Conservation (phyloP, 768 basidiomycete genomes). For the Mycena polygramma region DNA sequence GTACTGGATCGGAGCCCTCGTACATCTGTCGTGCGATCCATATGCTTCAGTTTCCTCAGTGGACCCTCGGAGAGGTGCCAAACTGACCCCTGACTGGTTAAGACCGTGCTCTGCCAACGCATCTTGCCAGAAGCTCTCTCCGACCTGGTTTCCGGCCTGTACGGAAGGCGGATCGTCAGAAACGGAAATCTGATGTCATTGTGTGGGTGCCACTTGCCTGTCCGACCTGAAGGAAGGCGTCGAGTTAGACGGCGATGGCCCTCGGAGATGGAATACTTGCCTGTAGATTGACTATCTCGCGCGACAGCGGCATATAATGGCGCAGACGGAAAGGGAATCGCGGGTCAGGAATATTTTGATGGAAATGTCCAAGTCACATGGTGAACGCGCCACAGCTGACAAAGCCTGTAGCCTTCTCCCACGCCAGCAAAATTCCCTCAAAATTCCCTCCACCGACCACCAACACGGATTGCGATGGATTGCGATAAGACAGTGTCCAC, state of each 20-base stretch:
- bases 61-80: constrained; percentile 24
- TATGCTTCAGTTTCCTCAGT: constrained; percentile 33
- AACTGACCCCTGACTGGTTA: constrained; percentile 74
- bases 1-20: constrained; percentile 78
- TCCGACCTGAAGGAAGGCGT: constrained; percentile 22
- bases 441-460: no score
- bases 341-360: constrained; percentile 26
- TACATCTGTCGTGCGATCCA: constrained; percentile 63
- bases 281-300: constrained; percentile 89
- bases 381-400: background rate
- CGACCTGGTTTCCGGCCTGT: constrained; percentile 83
- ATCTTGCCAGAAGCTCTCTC: constrained; percentile 91
- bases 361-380: background rate
- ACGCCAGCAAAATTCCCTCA: no score
- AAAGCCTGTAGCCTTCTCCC: background rate
- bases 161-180: constrained; percentile 26
- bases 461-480: no score
- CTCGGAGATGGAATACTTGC: constrained; percentile 47
- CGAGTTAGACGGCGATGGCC: constrained; percentile 8
- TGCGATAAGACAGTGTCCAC: no score
- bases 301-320: constrained; percentile 60
- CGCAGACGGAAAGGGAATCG: background rate
- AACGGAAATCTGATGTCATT: constrained; percentile 46
- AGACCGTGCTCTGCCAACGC: constrained; percentile 90
- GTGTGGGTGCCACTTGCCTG: constrained; percentile 78